Evolutionary conservation across 176 grass and related monocot genomes (phyloP).

Genomic region (Musa itinerans): DNA sequence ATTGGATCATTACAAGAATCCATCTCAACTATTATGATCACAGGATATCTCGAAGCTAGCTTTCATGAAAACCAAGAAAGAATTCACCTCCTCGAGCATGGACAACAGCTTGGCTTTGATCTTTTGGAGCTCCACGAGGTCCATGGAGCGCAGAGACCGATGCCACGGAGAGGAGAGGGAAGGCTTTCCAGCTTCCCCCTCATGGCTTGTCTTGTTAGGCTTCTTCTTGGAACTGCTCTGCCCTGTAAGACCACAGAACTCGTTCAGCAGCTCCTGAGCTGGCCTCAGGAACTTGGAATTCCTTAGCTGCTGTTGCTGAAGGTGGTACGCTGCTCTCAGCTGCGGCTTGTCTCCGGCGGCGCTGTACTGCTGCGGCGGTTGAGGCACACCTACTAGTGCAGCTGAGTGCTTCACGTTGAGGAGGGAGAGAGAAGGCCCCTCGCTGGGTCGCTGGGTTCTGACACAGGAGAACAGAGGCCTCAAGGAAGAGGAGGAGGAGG

Average conservation of each 20-base stretch:
- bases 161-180: not conserved
- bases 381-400: not conserved
- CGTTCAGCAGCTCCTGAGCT: conserved; percentile 17
- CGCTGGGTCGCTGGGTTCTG: too few relatives aligned
- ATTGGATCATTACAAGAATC: too few relatives aligned
- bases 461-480: not conserved
- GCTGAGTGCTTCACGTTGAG: not conserved
- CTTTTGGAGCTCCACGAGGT: conserved; percentile 19
- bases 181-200: not conserved
- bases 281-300: conserved; percentile 11
- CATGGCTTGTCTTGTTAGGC: not conserved
- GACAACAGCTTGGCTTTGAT: conserved; percentile 7
- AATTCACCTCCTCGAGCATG: conserved; percentile 22
- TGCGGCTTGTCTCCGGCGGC: not conserved
- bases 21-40: not conserved
- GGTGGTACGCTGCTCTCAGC: not conserved
- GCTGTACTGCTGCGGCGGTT: too few relatives aligned
- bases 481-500: too few relatives aligned
- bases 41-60: too few relatives aligned
- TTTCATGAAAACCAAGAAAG: not conserved
- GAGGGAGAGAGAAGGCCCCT: conserved; percentile 2
- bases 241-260: conserved; percentile 10
- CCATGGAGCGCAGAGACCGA: conserved; percentile 4
- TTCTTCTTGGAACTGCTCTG: not conserved
- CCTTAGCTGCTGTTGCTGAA: conserved; percentile 2